phyloP scores from a whole-genome alignment of 2,329 filamentous ascomycete genomes.

The Ramularia endophylla region DNA sequence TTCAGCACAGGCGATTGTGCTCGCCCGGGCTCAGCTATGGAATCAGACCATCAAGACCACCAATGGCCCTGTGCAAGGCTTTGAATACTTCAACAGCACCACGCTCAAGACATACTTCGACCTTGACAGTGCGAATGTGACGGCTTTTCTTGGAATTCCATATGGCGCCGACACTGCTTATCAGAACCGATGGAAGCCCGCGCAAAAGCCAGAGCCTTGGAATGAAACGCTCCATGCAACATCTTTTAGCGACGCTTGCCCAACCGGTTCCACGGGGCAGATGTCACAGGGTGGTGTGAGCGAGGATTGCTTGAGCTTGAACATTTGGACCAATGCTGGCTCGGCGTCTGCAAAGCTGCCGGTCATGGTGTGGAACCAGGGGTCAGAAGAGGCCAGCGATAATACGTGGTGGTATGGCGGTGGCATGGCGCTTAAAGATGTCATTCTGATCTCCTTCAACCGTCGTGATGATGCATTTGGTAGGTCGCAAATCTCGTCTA shows the following conservation, averaged over 20 bases:
- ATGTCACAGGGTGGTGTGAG: background rate
- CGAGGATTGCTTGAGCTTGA: slow-evolving; percentile 8
- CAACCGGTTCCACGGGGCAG: background rate
- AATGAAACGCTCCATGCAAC: slow-evolving; percentile 1
- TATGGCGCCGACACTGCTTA: slow-evolving; percentile 11
- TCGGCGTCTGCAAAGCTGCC: slow-evolving; percentile 4
- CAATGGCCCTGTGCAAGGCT: slow-evolving; percentile 5
- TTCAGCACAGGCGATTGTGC: slow-evolving; percentile 1
- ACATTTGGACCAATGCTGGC: slow-evolving; percentile 7
- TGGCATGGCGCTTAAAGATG: slow-evolving; percentile 5
- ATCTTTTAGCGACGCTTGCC: slow-evolving; percentile 1
- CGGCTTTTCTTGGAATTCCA: slow-evolving; percentile 10
- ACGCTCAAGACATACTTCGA: slow-evolving; percentile 7
- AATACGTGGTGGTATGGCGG: slow-evolving; percentile 3
- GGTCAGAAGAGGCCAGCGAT: slow-evolving; percentile 1
- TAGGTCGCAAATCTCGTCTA: too few relatives aligned
- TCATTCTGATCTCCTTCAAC: slow-evolving; percentile 54
- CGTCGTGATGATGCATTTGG: slow-evolving; percentile 58
- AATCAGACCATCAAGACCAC: slow-evolving; percentile 6
- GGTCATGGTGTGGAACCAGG: slow-evolving; percentile 6
- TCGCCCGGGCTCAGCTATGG: slow-evolving; percentile 6
- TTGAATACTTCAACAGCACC: slow-evolving; percentile 4
- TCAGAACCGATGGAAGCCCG: slow-evolving; percentile 16
- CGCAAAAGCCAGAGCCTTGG: slow-evolving; percentile 5
- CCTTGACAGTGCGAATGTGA: too few relatives aligned